These are phyloP conservation scores for Malassezia sympodialis DNA, from an alignment of 1,284 basidiomycete genomes.

Conservation along the genomic window DNA sequence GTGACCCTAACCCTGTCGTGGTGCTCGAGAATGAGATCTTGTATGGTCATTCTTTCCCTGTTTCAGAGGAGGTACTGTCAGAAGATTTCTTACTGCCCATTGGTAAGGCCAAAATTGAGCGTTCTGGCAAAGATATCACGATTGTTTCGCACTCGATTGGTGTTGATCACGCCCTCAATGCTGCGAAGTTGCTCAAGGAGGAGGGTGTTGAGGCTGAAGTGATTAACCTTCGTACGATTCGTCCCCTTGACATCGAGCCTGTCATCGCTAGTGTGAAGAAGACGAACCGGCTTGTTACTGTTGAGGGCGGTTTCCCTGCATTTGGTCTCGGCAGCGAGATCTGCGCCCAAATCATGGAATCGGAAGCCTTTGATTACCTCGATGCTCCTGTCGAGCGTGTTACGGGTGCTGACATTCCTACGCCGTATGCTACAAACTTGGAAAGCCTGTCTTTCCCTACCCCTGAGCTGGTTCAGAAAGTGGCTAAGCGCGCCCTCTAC, in stretches of 20 bases:
- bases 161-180: constrained; percentile 54
- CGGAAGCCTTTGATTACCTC: constrained; percentile 54
- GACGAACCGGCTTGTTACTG: constrained; percentile 88
- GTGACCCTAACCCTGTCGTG: constrained; percentile 94
- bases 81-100: constrained; percentile 86
- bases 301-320: constrained; percentile 95
- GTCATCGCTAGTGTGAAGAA: constrained; percentile 95
- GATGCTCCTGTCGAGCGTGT: constrained; percentile 96
- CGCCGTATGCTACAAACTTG: constrained; percentile 54
- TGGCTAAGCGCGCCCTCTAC: constrained; percentile 44
- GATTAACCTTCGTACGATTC: constrained; percentile 88
- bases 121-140: constrained; percentile 82
- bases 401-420: constrained; percentile 65
- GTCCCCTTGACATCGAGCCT: constrained; percentile 92
- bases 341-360: constrained; percentile 70
- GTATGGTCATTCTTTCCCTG: constrained; percentile 92
- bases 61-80: constrained; percentile 86
- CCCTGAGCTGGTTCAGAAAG: constrained; percentile 34
- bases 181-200: constrained; percentile 72
- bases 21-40: constrained; percentile 99
- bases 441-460: constrained; percentile 44
- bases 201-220: constrained; percentile 90
- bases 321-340: constrained; percentile 99
- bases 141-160: constrained; percentile 68
- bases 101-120: constrained; percentile 94